Conservation (phyloP, 495 filamentous ascomycete genomes). For the Aspergillus nidulans region DNA sequence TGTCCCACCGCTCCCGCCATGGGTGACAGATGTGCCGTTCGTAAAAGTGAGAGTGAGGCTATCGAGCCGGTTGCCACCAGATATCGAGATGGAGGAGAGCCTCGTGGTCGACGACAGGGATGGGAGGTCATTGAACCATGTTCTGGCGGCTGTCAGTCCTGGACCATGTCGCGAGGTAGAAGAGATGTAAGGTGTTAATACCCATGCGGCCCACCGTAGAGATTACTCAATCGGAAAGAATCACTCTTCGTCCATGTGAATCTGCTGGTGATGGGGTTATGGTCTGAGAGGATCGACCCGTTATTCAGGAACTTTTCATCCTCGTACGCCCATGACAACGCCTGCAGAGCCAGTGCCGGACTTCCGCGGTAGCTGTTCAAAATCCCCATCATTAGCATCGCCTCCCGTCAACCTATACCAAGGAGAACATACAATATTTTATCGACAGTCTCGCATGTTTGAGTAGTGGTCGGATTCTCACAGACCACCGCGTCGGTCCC, state of each 20-base stretch:
- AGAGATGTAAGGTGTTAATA: neutral
- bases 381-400: neutral
- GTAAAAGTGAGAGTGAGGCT: conserved; percentile 42
- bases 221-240: conserved; percentile 40
- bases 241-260: conserved; percentile 46
- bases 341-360: conserved; percentile 37
- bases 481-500: conserved; percentile 38
- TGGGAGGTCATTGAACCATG: conserved; percentile 53
- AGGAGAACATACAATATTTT: conserved; percentile 45
- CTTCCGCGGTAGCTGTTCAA: conserved; percentile 41
- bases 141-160: too few relatives aligned
- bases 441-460: conserved; percentile 58
- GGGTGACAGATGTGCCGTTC: conserved; percentile 42
- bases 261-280: conserved; percentile 54
- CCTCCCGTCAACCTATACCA: neutral
- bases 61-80: conserved; percentile 48
- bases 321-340: conserved; percentile 46
- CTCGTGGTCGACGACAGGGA: conserved; percentile 23
- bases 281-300: conserved; percentile 54
- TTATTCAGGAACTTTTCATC: conserved; percentile 48
- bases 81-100: conserved; percentile 37
- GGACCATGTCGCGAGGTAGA: neutral
- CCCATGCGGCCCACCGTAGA: conserved; percentile 51
- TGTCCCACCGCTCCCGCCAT: conserved; percentile 53
- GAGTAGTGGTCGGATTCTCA: conserved; percentile 42